Conservation (phyloP, 2,329 filamentous ascomycete genomes). For the Venturia carpophila region DNA sequence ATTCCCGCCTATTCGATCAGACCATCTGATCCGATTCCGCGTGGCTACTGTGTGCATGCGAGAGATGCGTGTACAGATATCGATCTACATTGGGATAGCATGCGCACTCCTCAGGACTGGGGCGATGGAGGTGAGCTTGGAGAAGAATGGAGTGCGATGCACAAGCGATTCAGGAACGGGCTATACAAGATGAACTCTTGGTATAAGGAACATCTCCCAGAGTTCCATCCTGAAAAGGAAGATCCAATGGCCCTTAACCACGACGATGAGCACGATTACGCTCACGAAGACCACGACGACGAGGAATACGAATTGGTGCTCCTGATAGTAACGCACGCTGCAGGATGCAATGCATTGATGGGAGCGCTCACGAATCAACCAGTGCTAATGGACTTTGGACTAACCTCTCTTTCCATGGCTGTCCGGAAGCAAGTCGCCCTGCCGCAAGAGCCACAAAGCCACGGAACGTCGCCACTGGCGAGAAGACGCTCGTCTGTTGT, state of each 20-base stretch:
- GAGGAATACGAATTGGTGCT: conserved; percentile 68
- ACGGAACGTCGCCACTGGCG: conserved; percentile 19
- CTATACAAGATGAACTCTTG: conserved; percentile 72
- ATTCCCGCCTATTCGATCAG: conserved; percentile 78
- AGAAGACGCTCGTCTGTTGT: conserved; percentile 36
- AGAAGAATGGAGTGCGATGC: conserved; percentile 96
- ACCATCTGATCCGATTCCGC: conserved; percentile 69
- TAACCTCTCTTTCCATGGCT: conserved; percentile 88
- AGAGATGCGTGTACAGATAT: conserved; percentile 76
- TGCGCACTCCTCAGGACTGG: conserved; percentile 69
- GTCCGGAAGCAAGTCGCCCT: conserved; percentile 45
- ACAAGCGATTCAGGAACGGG: conserved; percentile 76
- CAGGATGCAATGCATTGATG: conserved; percentile 91
- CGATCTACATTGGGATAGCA: conserved; percentile 97
- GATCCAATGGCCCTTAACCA: conserved; percentile 30
- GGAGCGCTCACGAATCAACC: conserved; percentile 87
- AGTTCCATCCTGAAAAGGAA: conserved; percentile 27
- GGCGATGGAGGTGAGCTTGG: conserved; percentile 80
- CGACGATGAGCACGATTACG: conserved; percentile 26
- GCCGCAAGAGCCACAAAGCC: background rate
- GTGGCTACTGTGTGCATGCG: conserved; percentile 83
- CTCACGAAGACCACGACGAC: conserved; percentile 46
- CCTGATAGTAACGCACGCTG: conserved; percentile 85
- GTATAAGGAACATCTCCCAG: conserved; percentile 55
- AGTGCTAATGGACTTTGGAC: conserved; percentile 79